phyloP scores from a whole-genome alignment of 441 rosid genomes.

The Populus hybrid region DNA sequence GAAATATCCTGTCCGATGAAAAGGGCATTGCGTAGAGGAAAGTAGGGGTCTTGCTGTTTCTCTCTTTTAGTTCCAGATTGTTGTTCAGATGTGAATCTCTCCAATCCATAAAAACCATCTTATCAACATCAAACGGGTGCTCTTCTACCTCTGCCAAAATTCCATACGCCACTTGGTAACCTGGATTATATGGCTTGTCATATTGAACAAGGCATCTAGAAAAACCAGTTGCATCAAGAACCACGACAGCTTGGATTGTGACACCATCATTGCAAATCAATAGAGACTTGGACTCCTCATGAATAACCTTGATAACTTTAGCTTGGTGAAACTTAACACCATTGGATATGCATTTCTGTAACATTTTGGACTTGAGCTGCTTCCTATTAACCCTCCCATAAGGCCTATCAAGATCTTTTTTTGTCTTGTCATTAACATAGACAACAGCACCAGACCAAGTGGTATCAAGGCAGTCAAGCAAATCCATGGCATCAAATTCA shows the following conservation, averaged over 20 bases:
- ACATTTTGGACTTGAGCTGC: slow-evolving; percentile 87
- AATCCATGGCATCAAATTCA: slow-evolving; percentile 94
- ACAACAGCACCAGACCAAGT: slow-evolving; percentile 95
- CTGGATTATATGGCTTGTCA: slow-evolving; percentile 92
- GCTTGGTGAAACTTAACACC: slow-evolving; percentile 93
- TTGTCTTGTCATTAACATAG: slow-evolving; percentile 45
- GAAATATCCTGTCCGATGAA: slow-evolving; percentile 69
- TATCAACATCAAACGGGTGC: slow-evolving; percentile 87
- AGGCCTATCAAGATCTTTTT: slow-evolving; percentile 74
- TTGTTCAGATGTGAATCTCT: slow-evolving; percentile 73
- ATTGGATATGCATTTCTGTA: slow-evolving; percentile 72
- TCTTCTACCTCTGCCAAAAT: slow-evolving; percentile 90
- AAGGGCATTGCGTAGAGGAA: slow-evolving; percentile 94
- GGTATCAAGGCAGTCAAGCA: slow-evolving; percentile 87
- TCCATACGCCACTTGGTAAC: slow-evolving; percentile 95
- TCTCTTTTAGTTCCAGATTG: slow-evolving; percentile 42
- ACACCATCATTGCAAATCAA: slow-evolving; percentile 81
- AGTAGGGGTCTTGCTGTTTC: slow-evolving; percentile 74
- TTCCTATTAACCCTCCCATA: slow-evolving; percentile 92
- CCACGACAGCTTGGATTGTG: slow-evolving; percentile 72
- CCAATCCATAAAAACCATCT: slow-evolving; percentile 98
- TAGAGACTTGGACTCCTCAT: slow-evolving; percentile 75
- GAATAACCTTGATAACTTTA: slow-evolving; percentile 79
- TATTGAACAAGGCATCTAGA: slow-evolving; percentile 89
- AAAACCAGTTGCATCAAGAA: slow-evolving; percentile 97